Evolutionary conservation across 164 flowering plant genomes (phyloP).

Genomic region (Liriodendron chinense): DNA sequence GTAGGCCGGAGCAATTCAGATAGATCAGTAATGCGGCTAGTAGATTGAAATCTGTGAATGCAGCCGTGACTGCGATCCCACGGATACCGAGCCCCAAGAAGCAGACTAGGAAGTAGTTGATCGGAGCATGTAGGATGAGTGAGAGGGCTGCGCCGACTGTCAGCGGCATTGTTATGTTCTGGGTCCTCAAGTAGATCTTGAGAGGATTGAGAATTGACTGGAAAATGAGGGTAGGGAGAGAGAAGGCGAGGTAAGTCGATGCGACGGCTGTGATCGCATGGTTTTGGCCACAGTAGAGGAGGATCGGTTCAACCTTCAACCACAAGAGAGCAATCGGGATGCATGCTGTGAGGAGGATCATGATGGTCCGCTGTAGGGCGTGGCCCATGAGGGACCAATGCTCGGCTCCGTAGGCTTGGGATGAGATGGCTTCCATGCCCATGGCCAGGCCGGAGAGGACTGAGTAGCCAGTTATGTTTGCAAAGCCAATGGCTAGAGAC

Average conservation of each 20-base stretch:
- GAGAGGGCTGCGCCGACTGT: slow-evolving; percentile 33
- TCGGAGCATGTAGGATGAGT: slow-evolving; percentile 40
- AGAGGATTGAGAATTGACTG: slow-evolving; percentile 50
- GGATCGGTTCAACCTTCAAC: slow-evolving; percentile 44
- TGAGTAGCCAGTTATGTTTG: slow-evolving; percentile 71
- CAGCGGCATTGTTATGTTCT: slow-evolving; percentile 44
- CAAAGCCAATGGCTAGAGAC: slow-evolving; percentile 53
- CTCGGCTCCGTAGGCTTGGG: slow-evolving; percentile 62
- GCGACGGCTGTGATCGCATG: slow-evolving; percentile 40
- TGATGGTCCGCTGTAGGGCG: slow-evolving; percentile 44
- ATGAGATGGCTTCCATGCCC: slow-evolving; percentile 68
- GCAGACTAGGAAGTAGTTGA: slow-evolving; percentile 38
- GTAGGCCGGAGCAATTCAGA: slow-evolving; percentile 25
- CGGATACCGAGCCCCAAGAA: slow-evolving; percentile 34
- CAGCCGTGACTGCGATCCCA: slow-evolving; percentile 42
- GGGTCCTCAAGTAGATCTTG: slow-evolving; percentile 44
- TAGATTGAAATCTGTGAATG: slow-evolving; percentile 28
- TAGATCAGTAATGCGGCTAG: slow-evolving; percentile 25
- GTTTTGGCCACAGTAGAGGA: slow-evolving; percentile 43
- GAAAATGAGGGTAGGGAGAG: slow-evolving; percentile 48
- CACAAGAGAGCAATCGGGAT: slow-evolving; percentile 55
- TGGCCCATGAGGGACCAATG: slow-evolving; percentile 45
- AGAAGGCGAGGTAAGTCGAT: slow-evolving; percentile 39
- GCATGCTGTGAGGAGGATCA: slow-evolving; percentile 32
- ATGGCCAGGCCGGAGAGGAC: slow-evolving; percentile 55